Evolutionary conservation across 2,329 filamentous ascomycete genomes (phyloP), one percentile per base, ranked within the genome.

Genomic region (Zymoseptoria brevis): DNA sequence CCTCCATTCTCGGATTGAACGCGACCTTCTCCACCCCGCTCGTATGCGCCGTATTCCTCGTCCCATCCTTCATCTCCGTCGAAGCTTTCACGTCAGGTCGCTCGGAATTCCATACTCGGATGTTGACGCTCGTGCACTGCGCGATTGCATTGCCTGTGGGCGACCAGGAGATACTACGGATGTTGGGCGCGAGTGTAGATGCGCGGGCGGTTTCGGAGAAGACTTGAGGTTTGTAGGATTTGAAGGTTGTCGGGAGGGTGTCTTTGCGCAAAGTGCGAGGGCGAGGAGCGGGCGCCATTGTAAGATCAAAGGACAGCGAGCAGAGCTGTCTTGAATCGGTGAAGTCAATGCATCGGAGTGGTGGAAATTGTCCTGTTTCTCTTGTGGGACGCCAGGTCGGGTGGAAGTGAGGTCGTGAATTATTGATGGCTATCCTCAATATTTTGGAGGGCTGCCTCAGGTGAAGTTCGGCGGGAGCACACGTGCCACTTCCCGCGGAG

Each of bases 21-120:
- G 86, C 86, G 1, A 93, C 85, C 69, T 87, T 87, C 70, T 91
- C 88, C 52, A 92, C 85, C 26, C 81, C 74, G 24, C 84, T 80
- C 26, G 87, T 85, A 13, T 65, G 62, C 4, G 57, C 48, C 1
- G 59, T 63, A 3, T 66, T 67, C 3, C 67, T 65, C 26, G 57
- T 61, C 3, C 67, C 66, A 58, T 69, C 68, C 66, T 86, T 86
- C 62, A 92, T 81, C 69, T 91, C 88, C 0, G 88, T 92, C 8
- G 87, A 88, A 71, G 87, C 85, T 65, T 86, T 87, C 45, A 88
- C 83, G 65, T 87, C 84, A 1, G 85, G 81, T 68, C 87, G 86
- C 66, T 93, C 89, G 1, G 88, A 87, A 66, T 92, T 92, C 89
- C 89, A 93, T 53, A 92, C 86, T 67, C 89, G 84, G 57, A 93